Conservation (phyloP, 2,329 filamentous ascomycete species). For the Ceratocystis colombiana region DNA sequence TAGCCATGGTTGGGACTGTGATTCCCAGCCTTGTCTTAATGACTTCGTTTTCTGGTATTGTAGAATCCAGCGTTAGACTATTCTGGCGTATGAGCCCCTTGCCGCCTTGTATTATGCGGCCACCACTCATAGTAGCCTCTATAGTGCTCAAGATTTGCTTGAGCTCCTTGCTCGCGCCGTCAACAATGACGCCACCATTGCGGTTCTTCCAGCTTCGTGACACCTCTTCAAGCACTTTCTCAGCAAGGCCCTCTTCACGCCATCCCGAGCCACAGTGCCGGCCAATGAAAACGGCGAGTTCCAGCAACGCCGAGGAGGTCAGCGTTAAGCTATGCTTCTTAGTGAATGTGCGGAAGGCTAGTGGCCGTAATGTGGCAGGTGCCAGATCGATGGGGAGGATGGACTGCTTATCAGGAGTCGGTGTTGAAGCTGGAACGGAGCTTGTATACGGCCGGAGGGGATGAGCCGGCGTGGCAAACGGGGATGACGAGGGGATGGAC, state of each 20-base stretch:
- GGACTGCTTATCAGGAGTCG: conserved; percentile 32
- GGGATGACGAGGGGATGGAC: conserved; percentile 74
- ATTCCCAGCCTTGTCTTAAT: conserved; percentile 46
- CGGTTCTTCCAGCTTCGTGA: conserved; percentile 85
- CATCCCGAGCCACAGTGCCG: conserved; percentile 91
- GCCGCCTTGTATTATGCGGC: conserved; percentile 49
- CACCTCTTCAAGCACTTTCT: conserved; percentile 83
- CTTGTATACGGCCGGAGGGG: conserved; percentile 57
- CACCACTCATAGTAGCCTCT: conserved; percentile 83
- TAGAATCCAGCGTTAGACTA: conserved; percentile 50
- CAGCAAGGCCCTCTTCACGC: conserved; percentile 88
- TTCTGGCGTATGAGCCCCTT: conserved; percentile 52
- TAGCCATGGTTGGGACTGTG: conserved; percentile 19
- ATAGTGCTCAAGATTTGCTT: conserved; percentile 74
- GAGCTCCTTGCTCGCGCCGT: conserved; percentile 64
- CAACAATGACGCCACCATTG: conserved; percentile 82
- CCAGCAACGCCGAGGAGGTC: conserved; percentile 73
- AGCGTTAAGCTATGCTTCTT: conserved; percentile 95
- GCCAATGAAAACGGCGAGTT: conserved; percentile 80
- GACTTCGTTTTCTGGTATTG: conserved; percentile 41
- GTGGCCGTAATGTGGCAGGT: conserved; percentile 71
- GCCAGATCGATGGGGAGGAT: conserved; percentile 86
- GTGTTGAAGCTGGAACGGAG: conserved; percentile 31
- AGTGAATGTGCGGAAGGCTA: conserved; percentile 91
- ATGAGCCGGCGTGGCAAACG: conserved; percentile 78